phyloP scores from a whole-genome alignment of 176 grass and related monocot genomes.

The Ananas comosus region DNA sequence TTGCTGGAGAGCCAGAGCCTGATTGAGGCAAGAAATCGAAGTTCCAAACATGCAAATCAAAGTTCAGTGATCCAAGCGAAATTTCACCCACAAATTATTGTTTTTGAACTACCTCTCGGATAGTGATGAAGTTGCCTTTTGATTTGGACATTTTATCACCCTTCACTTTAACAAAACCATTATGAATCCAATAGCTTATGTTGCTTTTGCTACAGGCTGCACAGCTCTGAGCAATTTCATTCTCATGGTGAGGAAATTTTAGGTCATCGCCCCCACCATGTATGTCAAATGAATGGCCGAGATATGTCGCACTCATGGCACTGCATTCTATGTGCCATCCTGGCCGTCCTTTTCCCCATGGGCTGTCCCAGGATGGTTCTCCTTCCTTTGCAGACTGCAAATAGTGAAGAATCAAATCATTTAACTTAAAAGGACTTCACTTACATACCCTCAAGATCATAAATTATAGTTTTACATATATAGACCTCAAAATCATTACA shows the following conservation, averaged over 20 bases:
- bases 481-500: too few species aligned
- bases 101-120: conserved; percentile 50
- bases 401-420: conserved; percentile 7
- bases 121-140: conserved; percentile 76
- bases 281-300: conserved; percentile 80
- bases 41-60: too few species aligned
- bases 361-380: conserved; percentile 89
- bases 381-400: conserved; percentile 78
- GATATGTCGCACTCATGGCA: conserved; percentile 86
- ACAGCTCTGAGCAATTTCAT: conserved; percentile 95
- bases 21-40: too few species aligned
- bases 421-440: neutral
- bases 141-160: conserved; percentile 95
- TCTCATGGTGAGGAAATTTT: conserved; percentile 92
- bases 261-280: conserved; percentile 92
- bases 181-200: conserved; percentile 88
- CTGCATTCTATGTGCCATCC: conserved; percentile 98
- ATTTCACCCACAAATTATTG: neutral
- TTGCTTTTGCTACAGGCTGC: conserved; percentile 77
- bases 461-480: too few species aligned
- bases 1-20: too few species aligned
- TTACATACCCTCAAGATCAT: neutral
- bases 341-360: conserved; percentile 83
- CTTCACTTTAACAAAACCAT: conserved; percentile 97
- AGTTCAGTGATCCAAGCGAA: neutral